These are phyloP conservation scores for Neofusicoccum sp. DNA, from an alignment of 2,329 filamentous ascomycete species.

Conservation along the genomic window DNA sequence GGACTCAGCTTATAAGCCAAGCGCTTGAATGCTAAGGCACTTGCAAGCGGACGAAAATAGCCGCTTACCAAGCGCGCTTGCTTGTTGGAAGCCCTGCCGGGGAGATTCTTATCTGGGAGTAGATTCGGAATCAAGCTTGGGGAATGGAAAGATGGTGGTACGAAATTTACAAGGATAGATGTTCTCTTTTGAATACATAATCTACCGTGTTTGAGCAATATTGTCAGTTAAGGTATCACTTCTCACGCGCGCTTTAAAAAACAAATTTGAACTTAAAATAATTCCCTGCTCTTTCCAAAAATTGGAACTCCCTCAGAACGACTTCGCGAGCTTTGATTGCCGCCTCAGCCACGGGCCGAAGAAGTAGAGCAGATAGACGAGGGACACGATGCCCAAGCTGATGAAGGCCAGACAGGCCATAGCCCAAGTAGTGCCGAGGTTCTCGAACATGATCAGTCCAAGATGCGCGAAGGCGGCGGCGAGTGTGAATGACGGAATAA, in stretches of 20 bases:
- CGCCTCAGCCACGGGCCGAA: conserved; percentile 17
- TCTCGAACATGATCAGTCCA: conserved; percentile 17
- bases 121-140: too few relatives aligned
- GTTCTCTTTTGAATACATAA: too few relatives aligned
- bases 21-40: too few relatives aligned
- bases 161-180: too few relatives aligned
- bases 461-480: conserved; percentile 17
- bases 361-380: conserved; percentile 18
- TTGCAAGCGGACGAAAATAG: too few relatives aligned
- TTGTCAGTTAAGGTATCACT: background rate
- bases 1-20: too few relatives aligned
- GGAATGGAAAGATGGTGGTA: too few relatives aligned
- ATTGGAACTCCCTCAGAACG: background rate
- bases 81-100: too few relatives aligned
- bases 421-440: conserved; percentile 18
- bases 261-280: background rate
- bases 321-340: conserved; percentile 2
- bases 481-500: conserved; percentile 17
- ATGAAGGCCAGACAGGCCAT: conserved; percentile 19
- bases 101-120: too few relatives aligned
- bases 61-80: too few relatives aligned
- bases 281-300: background rate
- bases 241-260: background rate
- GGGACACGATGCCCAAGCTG: conserved; percentile 16
- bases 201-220: too few relatives aligned